A percentile compares a stretch with the other conserved stretches of the same genome.
Evolutionary conservation across 2,329 filamentous ascomycete species (phyloP).

Genomic region (Fusarium abutilonis): DNA sequence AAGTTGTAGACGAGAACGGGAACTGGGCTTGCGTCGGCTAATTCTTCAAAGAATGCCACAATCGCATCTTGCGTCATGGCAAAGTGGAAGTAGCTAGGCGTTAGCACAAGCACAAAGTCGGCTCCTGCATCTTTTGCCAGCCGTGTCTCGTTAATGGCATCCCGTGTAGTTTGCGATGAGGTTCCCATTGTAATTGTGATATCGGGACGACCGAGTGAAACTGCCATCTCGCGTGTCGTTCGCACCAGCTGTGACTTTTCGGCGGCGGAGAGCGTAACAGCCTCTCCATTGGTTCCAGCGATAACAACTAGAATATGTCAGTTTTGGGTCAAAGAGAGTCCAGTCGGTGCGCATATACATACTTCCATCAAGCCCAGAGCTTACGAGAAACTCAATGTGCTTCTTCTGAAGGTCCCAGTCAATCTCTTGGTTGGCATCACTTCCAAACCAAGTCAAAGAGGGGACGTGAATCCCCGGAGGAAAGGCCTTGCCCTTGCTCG

Average conservation of each 20-base stretch:
- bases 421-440: slow-evolving; percentile 60
- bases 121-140: slow-evolving; percentile 71
- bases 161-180: slow-evolving; percentile 71
- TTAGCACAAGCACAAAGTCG: slow-evolving; percentile 73
- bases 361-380: slow-evolving; percentile 63
- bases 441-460: slow-evolving; percentile 64
- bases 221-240: slow-evolving; percentile 69
- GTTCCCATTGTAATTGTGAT: slow-evolving; percentile 74
- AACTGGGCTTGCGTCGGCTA: slow-evolving; percentile 66
- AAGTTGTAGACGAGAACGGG: slow-evolving; percentile 79
- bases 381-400: slow-evolving; percentile 64
- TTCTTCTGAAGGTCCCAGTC: slow-evolving; percentile 65
- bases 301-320: slow-evolving; percentile 62
- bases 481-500: slow-evolving; percentile 48
- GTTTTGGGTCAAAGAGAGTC: background rate
- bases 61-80: slow-evolving; percentile 69
- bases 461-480: slow-evolving; percentile 67
- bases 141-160: slow-evolving; percentile 71
- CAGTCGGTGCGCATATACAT: slow-evolving; percentile 34
- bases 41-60: slow-evolving; percentile 69
- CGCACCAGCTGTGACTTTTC: slow-evolving; percentile 71
- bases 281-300: slow-evolving; percentile 79
- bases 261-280: slow-evolving; percentile 71
- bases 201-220: slow-evolving; percentile 63
- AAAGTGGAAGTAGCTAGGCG: slow-evolving; percentile 76